Base-by-base conservation (phyloP, 805 yeast species). In the Clavispora asparagi region DNA sequence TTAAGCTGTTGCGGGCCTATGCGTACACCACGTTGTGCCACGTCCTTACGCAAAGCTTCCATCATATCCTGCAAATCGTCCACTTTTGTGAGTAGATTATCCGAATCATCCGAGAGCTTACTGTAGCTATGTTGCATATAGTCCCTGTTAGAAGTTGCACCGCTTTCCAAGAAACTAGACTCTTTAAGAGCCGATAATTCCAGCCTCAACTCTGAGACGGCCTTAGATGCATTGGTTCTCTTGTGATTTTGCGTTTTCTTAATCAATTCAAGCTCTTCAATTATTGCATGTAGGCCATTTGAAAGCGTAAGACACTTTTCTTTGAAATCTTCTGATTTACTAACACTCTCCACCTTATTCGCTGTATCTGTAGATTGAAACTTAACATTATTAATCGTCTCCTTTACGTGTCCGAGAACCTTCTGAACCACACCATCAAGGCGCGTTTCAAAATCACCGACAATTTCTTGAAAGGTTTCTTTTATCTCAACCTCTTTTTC, bases 31-130 rank as follows among this genome's bases (percentile, higher is more conserved):
- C 97, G 77, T 49, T 83, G 85, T 0, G 96, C 95, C 12, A 94
- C 96, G 65, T 91, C 98, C 55, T 88, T 83, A 45, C 97, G 74
- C 45, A 92, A 69, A 0, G 87, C 87, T 59, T 94, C 99, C 61
- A 94, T 87, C 9, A 87, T 65, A 64, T 94, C 99, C 60, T 91
- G 97, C 16, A 94, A 69, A 54, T 89, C 97, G 62, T 94, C 99
- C 6, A 92, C 92, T 51, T 76, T 79, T 0, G 92, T 82, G 30
- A 94, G 73, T 9, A 94, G 65, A 0, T 61, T 58, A 60, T 89
- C 96, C 7, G 95, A 83, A 13, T 87, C 91, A 39, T 78, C 80
- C 7, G 95, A 86, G 23, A 94, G 72, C 55, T 80, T 82, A 5
- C 69, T 60, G 59, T 87, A 89, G 44, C 96, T 86, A 14, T 76